These are phyloP conservation scores for Nigrograna mackinnonii DNA, from an alignment of 2,329 filamentous ascomycete genomes.

Conservation along the genomic window DNA sequence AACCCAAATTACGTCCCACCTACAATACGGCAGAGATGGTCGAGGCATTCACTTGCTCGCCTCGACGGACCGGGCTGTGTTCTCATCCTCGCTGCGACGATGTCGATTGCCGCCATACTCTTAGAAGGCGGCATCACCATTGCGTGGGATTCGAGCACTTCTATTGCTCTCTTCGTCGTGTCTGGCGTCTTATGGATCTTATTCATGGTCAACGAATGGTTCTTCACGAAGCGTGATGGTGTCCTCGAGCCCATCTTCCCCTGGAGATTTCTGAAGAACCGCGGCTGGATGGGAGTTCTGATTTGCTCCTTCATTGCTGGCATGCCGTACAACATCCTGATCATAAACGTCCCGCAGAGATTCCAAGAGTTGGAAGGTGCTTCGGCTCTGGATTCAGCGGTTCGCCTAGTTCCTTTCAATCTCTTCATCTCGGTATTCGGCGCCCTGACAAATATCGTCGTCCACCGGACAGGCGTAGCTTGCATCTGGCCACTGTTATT, in stretches of 20 bases:
- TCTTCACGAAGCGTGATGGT: not conserved
- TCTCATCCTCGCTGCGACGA: constrained; percentile 7
- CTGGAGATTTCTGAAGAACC: constrained; percentile 6
- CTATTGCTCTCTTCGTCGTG: constrained; percentile 8
- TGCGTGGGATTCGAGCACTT: constrained; percentile 3
- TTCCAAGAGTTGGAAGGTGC: too few relatives aligned
- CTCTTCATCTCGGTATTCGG: too few relatives aligned
- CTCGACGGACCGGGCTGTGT: too few relatives aligned
- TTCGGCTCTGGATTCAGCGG: too few relatives aligned
- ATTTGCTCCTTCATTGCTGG: constrained; percentile 5
- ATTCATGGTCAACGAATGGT: constrained; percentile 9
- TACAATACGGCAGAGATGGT: not conserved
- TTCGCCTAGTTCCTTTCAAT: too few relatives aligned
- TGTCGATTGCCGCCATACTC: constrained; percentile 7
- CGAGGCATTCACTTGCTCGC: constrained; percentile 6
- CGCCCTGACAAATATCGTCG: too few relatives aligned
- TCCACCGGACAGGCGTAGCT: too few relatives aligned
- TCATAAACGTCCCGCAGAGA: constrained; percentile 6
- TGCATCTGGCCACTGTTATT: too few relatives aligned
- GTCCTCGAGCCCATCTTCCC: constrained; percentile 8
- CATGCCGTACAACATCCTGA: constrained; percentile 6
- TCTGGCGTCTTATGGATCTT: constrained; percentile 5
- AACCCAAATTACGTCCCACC: not conserved
- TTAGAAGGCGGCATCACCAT: constrained; percentile 7
- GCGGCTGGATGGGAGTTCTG: constrained; percentile 8